Percentiles rank a stretch among this genome's conserved stretches.
Conservation (phyloP, 371 early-diverging fungal genomes). For the Mucor mucedo region DNA sequence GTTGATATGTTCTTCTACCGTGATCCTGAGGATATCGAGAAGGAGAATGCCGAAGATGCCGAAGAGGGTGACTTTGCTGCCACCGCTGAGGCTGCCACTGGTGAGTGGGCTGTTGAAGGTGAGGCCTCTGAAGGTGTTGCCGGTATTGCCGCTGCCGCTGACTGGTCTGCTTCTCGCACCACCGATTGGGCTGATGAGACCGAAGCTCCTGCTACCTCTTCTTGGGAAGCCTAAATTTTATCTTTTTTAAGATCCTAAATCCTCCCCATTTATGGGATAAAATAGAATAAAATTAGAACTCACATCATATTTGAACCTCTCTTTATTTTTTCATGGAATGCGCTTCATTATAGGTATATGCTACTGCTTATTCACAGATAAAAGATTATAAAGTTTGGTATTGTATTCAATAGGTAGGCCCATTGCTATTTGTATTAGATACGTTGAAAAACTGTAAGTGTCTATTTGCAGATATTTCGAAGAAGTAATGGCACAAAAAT, state of each 20-base stretch:
- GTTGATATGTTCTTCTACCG: conserved; percentile 99
- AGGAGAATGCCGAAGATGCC: conserved; percentile 46
- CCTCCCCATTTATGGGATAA: too few species aligned
- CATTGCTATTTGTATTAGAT: too few species aligned
- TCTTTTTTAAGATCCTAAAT: neutral
- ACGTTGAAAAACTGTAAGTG: too few species aligned
- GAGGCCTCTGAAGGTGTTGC: conserved; percentile 42
- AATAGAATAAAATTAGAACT: too few species aligned
- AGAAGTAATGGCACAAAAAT: too few species aligned
- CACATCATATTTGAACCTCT: too few species aligned
- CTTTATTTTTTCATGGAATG: too few species aligned
- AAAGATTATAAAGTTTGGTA: too few species aligned
- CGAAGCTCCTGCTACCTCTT: conserved; percentile 34
- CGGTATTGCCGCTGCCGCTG: conserved; percentile 44
- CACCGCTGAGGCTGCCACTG: conserved; percentile 26
- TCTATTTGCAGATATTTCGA: too few species aligned
- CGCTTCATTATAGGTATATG: too few species aligned
- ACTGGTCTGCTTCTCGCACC: conserved; percentile 36
- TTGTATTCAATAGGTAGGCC: too few species aligned
- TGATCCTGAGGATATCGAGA: conserved; percentile 94
- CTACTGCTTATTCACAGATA: too few species aligned
- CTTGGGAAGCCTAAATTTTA: conserved; percentile 42
- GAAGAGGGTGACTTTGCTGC: conserved; percentile 37
- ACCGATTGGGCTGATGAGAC: conserved; percentile 45
- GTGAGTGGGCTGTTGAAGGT: conserved; percentile 45